Evolutionary conservation across 805 yeast genomes (phyloP), one percentile per base, ranked within the genome.

Genomic region (Pichia cabralensis): DNA sequence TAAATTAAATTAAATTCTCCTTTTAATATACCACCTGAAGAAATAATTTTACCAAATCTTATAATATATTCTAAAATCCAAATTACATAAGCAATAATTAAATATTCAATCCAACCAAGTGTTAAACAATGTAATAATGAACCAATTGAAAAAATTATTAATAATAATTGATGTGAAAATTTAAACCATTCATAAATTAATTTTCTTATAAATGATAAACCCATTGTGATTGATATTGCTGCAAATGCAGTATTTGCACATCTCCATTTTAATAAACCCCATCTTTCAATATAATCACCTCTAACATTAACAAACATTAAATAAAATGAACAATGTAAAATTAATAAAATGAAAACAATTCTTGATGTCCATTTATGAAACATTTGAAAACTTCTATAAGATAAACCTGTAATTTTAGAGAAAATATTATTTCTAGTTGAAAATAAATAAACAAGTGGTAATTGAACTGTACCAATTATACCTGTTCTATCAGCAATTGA

Each of bases 61-160:
- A 70, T 47, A 0, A 73, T 40, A 36, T 88, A 61, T 49, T 85
- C 94, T 43, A 74, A 64, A 2, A 61, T 66, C 95, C 95, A 85
- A 8, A 84, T 62, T 0, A 73, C 77, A 39, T 73, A 65, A 8
- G 76, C 49, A 5, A 74, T 68, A 37, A 70, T 74, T 15, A 67
- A 46, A 58, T 66, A 72, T 36, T 63, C 68, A 44, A 65, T 63
- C 67, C 72, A 71, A 2, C 69, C 70, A 34, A 64, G 37, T n/a
- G 64, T 60, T 36, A 54, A 44, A 33, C 74, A 64, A 42, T 69
- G 75, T 31, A 60, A 58, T 65, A 70, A 69, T 15, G 64, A 52
- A 8, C 69, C 66, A 32, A 59, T 51, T 11, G 68, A 52, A 41
- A 71, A 70, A 1, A 64, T 30, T 6, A 61, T 38, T 3, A 65